Percentiles rank a stretch among this genome's conserved stretches.
Evolutionary conservation across 257 asterid species (phyloP).

Genomic region (Solanum etuberosum): DNA sequence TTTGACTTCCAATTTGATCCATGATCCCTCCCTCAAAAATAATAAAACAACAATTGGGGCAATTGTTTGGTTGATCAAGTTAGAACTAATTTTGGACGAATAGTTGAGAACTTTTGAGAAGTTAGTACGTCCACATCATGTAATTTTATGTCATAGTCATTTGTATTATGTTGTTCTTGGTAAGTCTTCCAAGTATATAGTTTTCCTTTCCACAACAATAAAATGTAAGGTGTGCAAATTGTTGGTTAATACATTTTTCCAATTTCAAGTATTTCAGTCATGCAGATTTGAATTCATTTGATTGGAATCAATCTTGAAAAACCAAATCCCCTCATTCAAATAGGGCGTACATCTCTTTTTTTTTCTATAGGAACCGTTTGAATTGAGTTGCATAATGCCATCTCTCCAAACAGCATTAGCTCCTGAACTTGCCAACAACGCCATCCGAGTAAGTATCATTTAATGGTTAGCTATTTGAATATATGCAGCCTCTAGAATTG

Average conservation of each 20-base stretch:
- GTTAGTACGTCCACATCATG: neutral
- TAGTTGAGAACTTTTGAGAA: neutral
- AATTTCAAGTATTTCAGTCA: neutral
- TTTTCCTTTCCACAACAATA: neutral
- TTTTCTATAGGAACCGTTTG: neutral
- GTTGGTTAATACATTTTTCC: neutral
- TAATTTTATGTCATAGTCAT: neutral
- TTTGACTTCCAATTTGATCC: neutral
- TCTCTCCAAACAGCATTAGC: conserved; percentile 87
- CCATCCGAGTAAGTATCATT: conserved; percentile 46
- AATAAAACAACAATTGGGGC: neutral
- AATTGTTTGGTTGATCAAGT: neutral
- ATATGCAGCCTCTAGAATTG: neutral
- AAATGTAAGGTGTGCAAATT: neutral
- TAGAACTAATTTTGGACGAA: neutral
- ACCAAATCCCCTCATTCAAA: neutral
- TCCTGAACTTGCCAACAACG: conserved; percentile 90
- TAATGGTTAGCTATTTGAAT: neutral
- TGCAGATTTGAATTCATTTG: neutral
- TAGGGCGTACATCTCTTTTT: neutral
- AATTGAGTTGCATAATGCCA: conserved; percentile 34
- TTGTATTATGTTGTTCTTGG: neutral
- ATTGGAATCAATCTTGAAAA: neutral
- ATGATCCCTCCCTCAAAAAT: neutral
- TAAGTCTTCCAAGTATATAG: neutral